These are phyloP conservation scores for Tolypocladium amazonense DNA, from an alignment of 2,329 filamentous ascomycete genomes.

Conservation along the genomic window DNA sequence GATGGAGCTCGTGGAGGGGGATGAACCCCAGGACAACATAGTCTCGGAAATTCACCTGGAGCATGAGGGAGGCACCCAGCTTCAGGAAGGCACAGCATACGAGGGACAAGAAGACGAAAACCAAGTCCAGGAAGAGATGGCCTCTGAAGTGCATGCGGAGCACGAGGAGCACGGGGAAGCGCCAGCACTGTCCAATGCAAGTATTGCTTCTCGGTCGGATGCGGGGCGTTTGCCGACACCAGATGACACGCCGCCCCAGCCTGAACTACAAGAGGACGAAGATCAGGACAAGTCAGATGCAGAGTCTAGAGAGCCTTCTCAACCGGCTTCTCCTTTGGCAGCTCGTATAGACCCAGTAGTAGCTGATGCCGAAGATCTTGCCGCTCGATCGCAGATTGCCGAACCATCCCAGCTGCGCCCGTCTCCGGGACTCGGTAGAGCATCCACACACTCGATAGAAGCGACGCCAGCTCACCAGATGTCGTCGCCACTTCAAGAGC, in stretches of 20 bases:
- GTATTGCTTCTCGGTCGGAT: slow-evolving; percentile 24
- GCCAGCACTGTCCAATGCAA: slow-evolving; percentile 16
- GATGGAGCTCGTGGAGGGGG: slow-evolving; percentile 4
- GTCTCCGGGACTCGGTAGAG: slow-evolving; percentile 9
- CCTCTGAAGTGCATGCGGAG: not conserved
- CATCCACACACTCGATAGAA: slow-evolving; percentile 12
- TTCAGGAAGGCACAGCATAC: not conserved
- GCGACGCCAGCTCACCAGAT: slow-evolving; percentile 25
- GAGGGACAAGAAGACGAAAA: slow-evolving; percentile 4
- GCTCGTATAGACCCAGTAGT: not conserved
- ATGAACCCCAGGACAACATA: slow-evolving; percentile 1
- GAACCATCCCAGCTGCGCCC: slow-evolving; percentile 5
- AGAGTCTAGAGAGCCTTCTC: not conserved
- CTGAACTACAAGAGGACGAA: slow-evolving; percentile 9
- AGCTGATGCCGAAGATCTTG: slow-evolving; percentile 1
- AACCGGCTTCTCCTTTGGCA: not conserved
- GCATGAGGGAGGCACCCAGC: slow-evolving; percentile 1
- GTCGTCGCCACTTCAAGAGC: slow-evolving; percentile 25
- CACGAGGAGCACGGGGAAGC: slow-evolving; percentile 5
- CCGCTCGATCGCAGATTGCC: slow-evolving; percentile 4
- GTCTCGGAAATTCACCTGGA: not conserved
- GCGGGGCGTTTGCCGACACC: slow-evolving; percentile 40
- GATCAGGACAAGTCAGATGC: slow-evolving; percentile 10
- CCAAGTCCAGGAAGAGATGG: not conserved
- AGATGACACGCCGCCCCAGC: slow-evolving; percentile 37